Evolutionary conservation across 768 basidiomycete species (phyloP).

Genomic region (Favolaschia claudopus): DNA sequence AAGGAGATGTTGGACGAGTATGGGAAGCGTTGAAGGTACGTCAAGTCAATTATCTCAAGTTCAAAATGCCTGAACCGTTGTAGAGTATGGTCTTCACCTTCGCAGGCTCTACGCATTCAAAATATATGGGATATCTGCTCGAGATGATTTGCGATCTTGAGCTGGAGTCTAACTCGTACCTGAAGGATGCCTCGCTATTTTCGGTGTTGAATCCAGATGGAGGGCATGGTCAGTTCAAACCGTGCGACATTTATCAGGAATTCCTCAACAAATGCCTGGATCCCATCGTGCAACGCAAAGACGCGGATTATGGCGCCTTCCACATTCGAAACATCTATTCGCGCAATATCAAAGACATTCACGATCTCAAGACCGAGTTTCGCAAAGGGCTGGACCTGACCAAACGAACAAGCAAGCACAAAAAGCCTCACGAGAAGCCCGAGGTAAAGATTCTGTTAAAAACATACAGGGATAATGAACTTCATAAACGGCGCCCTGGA

Average conservation of each 20-base stretch:
- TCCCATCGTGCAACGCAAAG: constrained; percentile 35
- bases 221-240: constrained; percentile 28
- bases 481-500: constrained; percentile 31
- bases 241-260: constrained; percentile 43
- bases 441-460: constrained; percentile 29
- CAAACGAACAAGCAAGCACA: constrained; percentile 29
- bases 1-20: constrained; percentile 30
- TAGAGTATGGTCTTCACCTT: constrained; percentile 41
- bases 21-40: constrained; percentile 33
- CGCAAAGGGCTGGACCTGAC: constrained; percentile 31
- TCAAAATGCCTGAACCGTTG: not conserved
- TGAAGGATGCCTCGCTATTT: constrained; percentile 31
- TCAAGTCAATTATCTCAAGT: too few relatives aligned
- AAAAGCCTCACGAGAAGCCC: constrained; percentile 26
- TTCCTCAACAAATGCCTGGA: constrained; percentile 41
- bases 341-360: constrained; percentile 41
- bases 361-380: constrained; percentile 39
- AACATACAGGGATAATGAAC: constrained; percentile 23
- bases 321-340: constrained; percentile 38
- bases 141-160: constrained; percentile 40
- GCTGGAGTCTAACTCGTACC: constrained; percentile 33
- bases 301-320: constrained; percentile 35
- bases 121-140: constrained; percentile 42
- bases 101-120: constrained; percentile 40
- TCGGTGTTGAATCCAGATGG: constrained; percentile 40